Conservation (phyloP, 768 basidiomycete genomes). For the Asterophora lycoperdoides region DNA sequence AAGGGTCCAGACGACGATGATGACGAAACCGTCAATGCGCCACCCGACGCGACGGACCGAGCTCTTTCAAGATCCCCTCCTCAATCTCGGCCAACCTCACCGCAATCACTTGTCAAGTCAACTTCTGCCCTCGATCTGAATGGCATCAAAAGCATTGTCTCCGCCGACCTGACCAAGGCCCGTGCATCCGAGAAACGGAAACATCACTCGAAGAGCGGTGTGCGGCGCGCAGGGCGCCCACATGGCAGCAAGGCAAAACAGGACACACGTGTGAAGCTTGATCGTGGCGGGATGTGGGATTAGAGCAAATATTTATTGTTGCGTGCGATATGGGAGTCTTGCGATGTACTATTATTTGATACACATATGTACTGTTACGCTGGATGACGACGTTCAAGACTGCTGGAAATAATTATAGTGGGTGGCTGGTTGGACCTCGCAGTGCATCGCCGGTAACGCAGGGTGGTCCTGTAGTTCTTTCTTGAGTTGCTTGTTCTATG, state of each 20-base stretch:
- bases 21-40: neutral
- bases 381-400: neutral
- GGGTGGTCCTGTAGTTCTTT: conserved; percentile 9
- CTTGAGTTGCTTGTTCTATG: conserved; percentile 29
- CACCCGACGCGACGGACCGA: conserved; percentile 25
- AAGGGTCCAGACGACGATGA: neutral
- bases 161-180: conserved; percentile 53
- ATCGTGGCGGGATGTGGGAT: conserved; percentile 59
- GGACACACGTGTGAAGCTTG: conserved; percentile 61
- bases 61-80: conserved; percentile 48
- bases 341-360: conserved; percentile 1
- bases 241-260: conserved; percentile 86
- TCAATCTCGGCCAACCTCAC: conserved; percentile 44
- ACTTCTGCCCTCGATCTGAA: conserved; percentile 37
- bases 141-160: conserved; percentile 57
- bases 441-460: neutral
- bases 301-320: conserved; percentile 28
- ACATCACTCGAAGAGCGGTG: conserved; percentile 72
- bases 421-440: neutral
- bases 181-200: conserved; percentile 65
- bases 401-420: conserved; percentile 1
- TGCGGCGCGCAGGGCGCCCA: conserved; percentile 57
- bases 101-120: conserved; percentile 38
- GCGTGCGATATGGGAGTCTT: neutral
- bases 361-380: neutral